These are phyloP conservation scores for Talaromyces sp. DNA, from an alignment of 2,329 filamentous ascomycete species.

Conservation along the genomic window DNA sequence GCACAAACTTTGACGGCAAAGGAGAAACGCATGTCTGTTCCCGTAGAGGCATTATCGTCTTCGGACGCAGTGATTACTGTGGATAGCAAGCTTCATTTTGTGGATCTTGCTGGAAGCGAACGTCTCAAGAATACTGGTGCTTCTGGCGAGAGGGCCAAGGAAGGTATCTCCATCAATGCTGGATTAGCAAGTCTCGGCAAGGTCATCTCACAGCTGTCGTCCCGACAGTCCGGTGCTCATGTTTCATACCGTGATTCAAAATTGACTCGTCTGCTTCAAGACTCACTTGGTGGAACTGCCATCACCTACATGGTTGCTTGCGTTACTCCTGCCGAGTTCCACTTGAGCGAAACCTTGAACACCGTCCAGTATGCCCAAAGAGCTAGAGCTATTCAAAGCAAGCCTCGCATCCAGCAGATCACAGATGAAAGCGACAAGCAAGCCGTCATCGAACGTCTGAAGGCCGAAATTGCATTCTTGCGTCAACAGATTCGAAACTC, in stretches of 20 bases:
- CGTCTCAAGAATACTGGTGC: constrained; percentile 95
- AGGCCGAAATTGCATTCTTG: constrained; percentile 88
- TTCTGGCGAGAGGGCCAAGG: constrained; percentile 87
- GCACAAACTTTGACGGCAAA: constrained; percentile 49
- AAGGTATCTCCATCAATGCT: constrained; percentile 97
- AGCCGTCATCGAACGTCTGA: constrained; percentile 85
- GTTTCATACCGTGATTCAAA: constrained; percentile 99
- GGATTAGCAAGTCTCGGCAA: constrained; percentile 93
- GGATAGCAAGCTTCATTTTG: constrained; percentile 98
- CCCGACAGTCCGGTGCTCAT: constrained; percentile 78
- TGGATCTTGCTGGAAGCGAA: constrained; percentile 95
- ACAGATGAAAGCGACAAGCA: constrained; percentile 90
- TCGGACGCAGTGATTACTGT: constrained; percentile 69
- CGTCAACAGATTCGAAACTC: constrained; percentile 87
- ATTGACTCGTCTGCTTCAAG: constrained; percentile 88
- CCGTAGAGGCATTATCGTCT: constrained; percentile 70
- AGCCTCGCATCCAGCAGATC: constrained; percentile 89
- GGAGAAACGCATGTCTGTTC: constrained; percentile 85
- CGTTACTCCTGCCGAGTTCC: constrained; percentile 94
- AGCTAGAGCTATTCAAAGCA: constrained; percentile 93
- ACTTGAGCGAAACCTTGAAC: constrained; percentile 94
- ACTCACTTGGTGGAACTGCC: constrained; percentile 92
- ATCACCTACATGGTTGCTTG: constrained; percentile 99
- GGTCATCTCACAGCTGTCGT: constrained; percentile 96
- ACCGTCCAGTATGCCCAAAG: constrained; percentile 97